A percentile compares a stretch with the other conserved stretches of the same genome.
Evolutionary conservation across 768 basidiomycete genomes (phyloP).

Genomic region (Mycena amicta): DNA sequence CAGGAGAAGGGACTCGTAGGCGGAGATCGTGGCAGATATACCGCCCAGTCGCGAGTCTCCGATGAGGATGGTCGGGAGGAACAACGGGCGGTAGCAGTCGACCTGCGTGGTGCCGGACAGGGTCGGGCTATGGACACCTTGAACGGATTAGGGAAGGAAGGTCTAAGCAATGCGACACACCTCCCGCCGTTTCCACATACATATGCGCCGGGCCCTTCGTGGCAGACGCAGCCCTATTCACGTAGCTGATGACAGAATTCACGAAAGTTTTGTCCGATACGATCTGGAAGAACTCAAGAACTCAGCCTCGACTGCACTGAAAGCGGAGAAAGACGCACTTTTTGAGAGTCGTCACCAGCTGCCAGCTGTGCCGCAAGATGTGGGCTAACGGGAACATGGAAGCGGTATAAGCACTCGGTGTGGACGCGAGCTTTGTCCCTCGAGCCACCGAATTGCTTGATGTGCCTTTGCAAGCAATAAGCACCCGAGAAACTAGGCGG

Average conservation of each 20-base stretch:
- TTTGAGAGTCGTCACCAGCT: slow-evolving; percentile 29
- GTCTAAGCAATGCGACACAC: slow-evolving; percentile 51
- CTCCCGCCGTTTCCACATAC: slow-evolving; percentile 96
- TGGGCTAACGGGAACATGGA: slow-evolving; percentile 89
- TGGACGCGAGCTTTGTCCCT: slow-evolving; percentile 41
- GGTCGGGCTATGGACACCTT: slow-evolving; percentile 92
- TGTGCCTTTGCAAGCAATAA: slow-evolving; percentile 73
- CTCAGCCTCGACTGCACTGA: background rate
- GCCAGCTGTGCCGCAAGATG: slow-evolving; percentile 78
- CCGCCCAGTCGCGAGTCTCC: slow-evolving; percentile 91
- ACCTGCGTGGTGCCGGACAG: slow-evolving; percentile 81
- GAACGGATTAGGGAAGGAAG: slow-evolving; percentile 3
- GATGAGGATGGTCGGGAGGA: slow-evolving; percentile 84
- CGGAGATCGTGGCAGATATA: slow-evolving; percentile 87
- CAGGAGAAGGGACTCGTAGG: slow-evolving; percentile 89
- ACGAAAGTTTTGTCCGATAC: slow-evolving; percentile 72
- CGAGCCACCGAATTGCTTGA: slow-evolving; percentile 52
- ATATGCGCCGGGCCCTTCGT: slow-evolving; percentile 48
- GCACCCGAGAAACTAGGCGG: too few relatives aligned
- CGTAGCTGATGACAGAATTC: slow-evolving; percentile 61
- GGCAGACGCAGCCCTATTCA: slow-evolving; percentile 52
- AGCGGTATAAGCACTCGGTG: slow-evolving; percentile 78
- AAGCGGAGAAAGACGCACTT: too few relatives aligned
- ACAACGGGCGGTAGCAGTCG: slow-evolving; percentile 84
- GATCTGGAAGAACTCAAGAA: slow-evolving; percentile 37